phyloP scores from a whole-genome alignment of 2,329 filamentous ascomycete genomes.

The Colletotrichum cuscutae region DNA sequence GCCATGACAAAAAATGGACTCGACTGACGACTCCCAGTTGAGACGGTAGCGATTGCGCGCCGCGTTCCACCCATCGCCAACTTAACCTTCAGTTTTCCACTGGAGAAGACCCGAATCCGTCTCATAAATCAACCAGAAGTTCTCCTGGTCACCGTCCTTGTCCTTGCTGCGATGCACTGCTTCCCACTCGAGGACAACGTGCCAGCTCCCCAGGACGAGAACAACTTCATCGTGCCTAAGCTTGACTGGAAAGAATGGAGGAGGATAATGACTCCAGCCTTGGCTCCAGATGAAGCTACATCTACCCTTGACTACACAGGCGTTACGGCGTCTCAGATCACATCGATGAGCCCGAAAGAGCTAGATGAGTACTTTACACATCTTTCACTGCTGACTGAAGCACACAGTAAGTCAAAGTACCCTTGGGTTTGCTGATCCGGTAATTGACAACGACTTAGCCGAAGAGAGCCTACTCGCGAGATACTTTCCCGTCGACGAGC shows the following conservation, averaged over 20 bases:
- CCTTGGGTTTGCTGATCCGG: constrained; percentile 36
- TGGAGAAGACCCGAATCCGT: constrained; percentile 54
- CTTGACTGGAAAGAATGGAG: constrained; percentile 82
- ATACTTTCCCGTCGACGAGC: constrained; percentile 48
- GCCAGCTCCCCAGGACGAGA: constrained; percentile 60
- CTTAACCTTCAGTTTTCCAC: constrained; percentile 68
- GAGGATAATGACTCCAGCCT: constrained; percentile 50
- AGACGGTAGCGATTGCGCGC: constrained; percentile 57
- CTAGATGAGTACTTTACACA: constrained; percentile 73
- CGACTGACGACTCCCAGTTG: constrained; percentile 32
- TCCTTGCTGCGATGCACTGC: constrained; percentile 81
- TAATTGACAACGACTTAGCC: constrained; percentile 11
- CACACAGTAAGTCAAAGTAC: constrained; percentile 46
- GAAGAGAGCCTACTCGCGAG: constrained; percentile 35
- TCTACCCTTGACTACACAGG: constrained; percentile 54
- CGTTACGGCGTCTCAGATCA: constrained; percentile 71
- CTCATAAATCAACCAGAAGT: constrained; percentile 77
- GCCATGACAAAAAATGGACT: neutral
- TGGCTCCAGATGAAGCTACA: constrained; percentile 39
- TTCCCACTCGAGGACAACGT: constrained; percentile 76
- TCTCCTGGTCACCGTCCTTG: constrained; percentile 74
- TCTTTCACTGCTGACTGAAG: constrained; percentile 45
- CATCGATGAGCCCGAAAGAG: constrained; percentile 67
- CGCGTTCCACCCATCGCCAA: constrained; percentile 62
- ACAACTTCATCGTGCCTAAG: constrained; percentile 47